Percentiles rank a stretch among this genome's conserved stretches.
Evolutionary conservation across 257 asterid genomes (phyloP).

Genomic region (Solanum habrochaites): DNA sequence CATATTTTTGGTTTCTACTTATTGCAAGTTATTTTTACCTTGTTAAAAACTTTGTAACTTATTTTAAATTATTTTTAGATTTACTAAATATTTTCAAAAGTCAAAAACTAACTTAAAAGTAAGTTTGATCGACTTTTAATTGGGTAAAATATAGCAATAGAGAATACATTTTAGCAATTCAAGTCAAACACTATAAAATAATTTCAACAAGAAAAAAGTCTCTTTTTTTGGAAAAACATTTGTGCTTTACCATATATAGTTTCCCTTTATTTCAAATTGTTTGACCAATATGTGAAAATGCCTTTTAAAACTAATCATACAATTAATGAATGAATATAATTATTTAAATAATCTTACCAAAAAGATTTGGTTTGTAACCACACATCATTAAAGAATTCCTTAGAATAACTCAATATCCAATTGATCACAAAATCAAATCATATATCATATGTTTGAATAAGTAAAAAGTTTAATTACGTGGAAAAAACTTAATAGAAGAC

Average conservation of each 20-base stretch:
- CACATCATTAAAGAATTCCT: not conserved
- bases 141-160: not conserved
- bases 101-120: no score
- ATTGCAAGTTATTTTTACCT: no score
- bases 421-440: not conserved
- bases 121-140: not conserved
- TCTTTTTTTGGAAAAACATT: not conserved
- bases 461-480: not conserved
- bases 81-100: rapidly evolving
- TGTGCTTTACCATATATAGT: not conserved
- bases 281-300: not conserved
- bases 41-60: no score
- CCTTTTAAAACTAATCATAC: not conserved
- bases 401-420: not conserved
- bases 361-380: not conserved
- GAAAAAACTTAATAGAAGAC: not conserved
- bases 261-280: not conserved
- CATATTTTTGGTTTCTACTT: no score
- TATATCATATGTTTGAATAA: not conserved
- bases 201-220: not conserved
- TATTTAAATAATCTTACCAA: not conserved
- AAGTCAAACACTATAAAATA: not conserved
- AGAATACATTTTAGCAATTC: not conserved
- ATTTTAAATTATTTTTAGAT: no score
- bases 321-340: not conserved